Conservation (phyloP, 345 rosid genomes). For the Euclidium syriacum region DNA sequence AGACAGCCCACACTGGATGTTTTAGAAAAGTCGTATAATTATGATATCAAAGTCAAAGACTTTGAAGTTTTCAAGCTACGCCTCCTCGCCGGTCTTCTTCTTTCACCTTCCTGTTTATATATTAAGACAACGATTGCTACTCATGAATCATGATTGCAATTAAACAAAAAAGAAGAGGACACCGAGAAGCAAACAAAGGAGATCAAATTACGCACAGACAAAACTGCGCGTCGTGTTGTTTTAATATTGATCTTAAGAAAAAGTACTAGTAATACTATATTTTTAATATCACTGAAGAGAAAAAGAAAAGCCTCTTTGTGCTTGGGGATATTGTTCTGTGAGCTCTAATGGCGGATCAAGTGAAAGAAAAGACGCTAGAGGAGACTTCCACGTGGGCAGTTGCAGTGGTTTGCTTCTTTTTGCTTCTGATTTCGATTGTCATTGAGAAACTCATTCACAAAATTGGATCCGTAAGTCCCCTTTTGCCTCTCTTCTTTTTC, state of each 20-base stretch:
- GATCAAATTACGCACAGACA: background rate
- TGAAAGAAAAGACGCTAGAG: slow-evolving; percentile 36
- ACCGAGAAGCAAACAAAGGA: background rate
- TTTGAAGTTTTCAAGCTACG: slow-evolving; percentile 10
- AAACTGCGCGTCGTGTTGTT: no score
- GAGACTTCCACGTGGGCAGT: slow-evolving; percentile 85
- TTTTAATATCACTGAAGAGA: no score
- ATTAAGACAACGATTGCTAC: background rate
- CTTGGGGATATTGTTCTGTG: slow-evolving; percentile 3
- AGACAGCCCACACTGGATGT: slow-evolving; percentile 1
- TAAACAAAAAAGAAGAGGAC: background rate
- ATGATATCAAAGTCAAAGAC: slow-evolving; percentile 14
- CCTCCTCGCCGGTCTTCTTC: slow-evolving; percentile 18
- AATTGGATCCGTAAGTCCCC: slow-evolving; percentile 25
- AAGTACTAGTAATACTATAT: no score
- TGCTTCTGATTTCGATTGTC: slow-evolving; percentile 46
- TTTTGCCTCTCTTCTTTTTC: background rate
- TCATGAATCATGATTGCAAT: background rate
- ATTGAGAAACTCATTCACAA: slow-evolving; percentile 52
- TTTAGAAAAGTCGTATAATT: background rate
- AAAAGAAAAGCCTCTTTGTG: background rate
- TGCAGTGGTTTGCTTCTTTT: slow-evolving; percentile 61
- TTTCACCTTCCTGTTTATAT: slow-evolving; percentile 18
- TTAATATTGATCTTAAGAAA: no score
- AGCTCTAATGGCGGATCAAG: slow-evolving; percentile 20